These are phyloP conservation scores for Pholiota molesta DNA, from an alignment of 768 basidiomycete species.

Conservation along the genomic window DNA sequence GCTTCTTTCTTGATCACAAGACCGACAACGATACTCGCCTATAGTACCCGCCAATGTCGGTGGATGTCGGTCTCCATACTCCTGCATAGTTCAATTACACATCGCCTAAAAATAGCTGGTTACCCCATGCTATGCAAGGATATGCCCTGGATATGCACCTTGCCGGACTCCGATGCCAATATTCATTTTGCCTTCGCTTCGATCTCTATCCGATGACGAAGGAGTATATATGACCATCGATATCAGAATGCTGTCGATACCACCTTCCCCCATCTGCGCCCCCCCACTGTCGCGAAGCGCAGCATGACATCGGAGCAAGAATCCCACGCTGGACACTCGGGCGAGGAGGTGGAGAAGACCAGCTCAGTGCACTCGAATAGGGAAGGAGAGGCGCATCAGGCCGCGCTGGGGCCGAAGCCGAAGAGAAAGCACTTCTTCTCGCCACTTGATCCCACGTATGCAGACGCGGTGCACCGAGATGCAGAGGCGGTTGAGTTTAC, in stretches of 20 bases:
- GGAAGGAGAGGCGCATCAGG: constrained; percentile 46
- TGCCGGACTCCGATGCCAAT: constrained; percentile 2
- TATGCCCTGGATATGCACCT: background rate
- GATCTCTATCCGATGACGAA: background rate
- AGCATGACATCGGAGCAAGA: constrained; percentile 11
- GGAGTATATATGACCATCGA: constrained; percentile 2
- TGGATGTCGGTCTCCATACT: too few relatives aligned
- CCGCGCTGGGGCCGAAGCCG: constrained; percentile 37
- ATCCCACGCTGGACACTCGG: constrained; percentile 2
- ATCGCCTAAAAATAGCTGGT: constrained; percentile 5
- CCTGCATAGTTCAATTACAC: background rate
- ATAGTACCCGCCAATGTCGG: background rate
- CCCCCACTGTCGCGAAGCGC: background rate
- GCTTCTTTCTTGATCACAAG: constrained; percentile 11
- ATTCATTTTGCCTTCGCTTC: background rate
- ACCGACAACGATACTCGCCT: background rate
- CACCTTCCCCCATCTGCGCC: too few relatives aligned
- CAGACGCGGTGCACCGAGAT: constrained; percentile 54
- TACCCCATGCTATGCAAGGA: background rate
- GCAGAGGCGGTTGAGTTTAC: constrained; percentile 52
- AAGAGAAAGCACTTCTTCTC: constrained; percentile 52
- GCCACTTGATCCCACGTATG: constrained; percentile 44
- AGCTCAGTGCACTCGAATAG: constrained; percentile 17
- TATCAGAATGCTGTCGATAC: background rate
- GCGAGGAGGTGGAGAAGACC: constrained; percentile 17